Conservation (phyloP, 2,329 filamentous ascomycete genomes). For the Cadophora sp. region DNA sequence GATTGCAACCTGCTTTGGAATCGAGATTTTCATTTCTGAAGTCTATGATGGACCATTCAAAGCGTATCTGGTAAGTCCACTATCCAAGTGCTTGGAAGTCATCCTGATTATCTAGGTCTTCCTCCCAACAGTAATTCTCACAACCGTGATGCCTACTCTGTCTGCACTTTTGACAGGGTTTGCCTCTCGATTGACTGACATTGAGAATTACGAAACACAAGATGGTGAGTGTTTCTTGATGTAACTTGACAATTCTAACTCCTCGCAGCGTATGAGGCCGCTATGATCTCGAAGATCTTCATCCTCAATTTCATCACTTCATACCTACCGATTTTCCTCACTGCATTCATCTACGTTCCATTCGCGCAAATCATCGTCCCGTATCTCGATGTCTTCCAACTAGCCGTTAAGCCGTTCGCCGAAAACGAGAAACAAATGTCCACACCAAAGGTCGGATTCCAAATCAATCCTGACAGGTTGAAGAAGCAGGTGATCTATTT, state of each 20-base stretch:
- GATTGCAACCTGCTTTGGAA: constrained; percentile 86
- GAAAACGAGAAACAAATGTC: constrained; percentile 75
- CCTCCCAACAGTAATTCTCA: constrained; percentile 87
- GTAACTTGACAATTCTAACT: constrained; percentile 21
- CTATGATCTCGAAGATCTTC: constrained; percentile 91
- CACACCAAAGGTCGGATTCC: constrained; percentile 66
- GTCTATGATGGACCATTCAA: constrained; percentile 92
- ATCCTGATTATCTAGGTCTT: constrained; percentile 66
- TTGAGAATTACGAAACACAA: constrained; percentile 91
- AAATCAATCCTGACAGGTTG: constrained; percentile 82
- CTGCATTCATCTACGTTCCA: constrained; percentile 92
- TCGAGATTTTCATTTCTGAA: constrained; percentile 95
- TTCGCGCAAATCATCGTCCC: constrained; percentile 86
- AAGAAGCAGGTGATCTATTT: constrained; percentile 95
- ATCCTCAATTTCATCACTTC: constrained; percentile 97
- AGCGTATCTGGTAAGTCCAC: constrained; percentile 71
- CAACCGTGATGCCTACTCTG: constrained; percentile 79
- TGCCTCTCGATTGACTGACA: constrained; percentile 78
- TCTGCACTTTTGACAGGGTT: constrained; percentile 76
- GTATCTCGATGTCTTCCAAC: constrained; percentile 81
- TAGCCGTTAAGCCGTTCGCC: constrained; percentile 76
- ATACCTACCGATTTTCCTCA: constrained; percentile 90
- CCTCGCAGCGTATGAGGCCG: constrained; percentile 72
- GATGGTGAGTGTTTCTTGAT: constrained; percentile 56
- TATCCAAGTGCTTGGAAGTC: constrained; percentile 3